Evolutionary conservation across 1,284 basidiomycete species (phyloP), one percentile per base, ranked within the genome.

Genomic region (Irpex sp.): DNA sequence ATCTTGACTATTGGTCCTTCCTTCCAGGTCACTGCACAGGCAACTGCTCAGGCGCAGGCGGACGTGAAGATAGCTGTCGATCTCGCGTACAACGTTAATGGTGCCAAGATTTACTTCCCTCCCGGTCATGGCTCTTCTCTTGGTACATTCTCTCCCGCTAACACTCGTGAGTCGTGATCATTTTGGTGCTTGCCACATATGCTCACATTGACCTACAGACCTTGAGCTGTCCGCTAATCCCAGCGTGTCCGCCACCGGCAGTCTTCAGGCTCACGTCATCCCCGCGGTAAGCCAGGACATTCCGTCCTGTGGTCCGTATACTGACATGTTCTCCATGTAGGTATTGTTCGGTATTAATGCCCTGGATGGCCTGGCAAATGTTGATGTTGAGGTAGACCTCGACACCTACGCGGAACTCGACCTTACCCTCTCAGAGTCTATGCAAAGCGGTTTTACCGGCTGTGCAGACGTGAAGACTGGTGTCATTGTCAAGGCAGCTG

Each of bases 61-160:
- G 71, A 75, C 58, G 72, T 79, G 52, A 76, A 78, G 65, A 58
- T 79, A 44, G 75, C 64, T 4, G 75, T 82, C 55, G 79, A 74
- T 31, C 66, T 84, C 19, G 57, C 65, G 15, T 74, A 75, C 63
- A 66, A 60, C 37, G 62, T 76, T 54, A 63, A 66, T 47, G 75
- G 78, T n/a, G 78, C 78, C 3, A 67, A 79, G 60, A 68, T 83
- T 36, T 74, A 77, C 62, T 84, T 84, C 77, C 82, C 82, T 8
- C 75, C 77, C 0, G 65, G 55, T 5, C 51, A 37, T 21, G 61
- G 62, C 15, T 62, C 61, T 13, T 70, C 66, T 34, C 65, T 40
- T 9, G 72, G 68, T 2, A 58, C 62, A 2, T 71, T 74, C 61
- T 59, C 66, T 13, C 65, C 73, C 7, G 66, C 64, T 11, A 68